A percentile compares a stretch with the other conserved stretches of the same genome.
phyloP scores from a whole-genome alignment of 176 grass and related monocot genomes.

The Phoenix roebelenii region DNA sequence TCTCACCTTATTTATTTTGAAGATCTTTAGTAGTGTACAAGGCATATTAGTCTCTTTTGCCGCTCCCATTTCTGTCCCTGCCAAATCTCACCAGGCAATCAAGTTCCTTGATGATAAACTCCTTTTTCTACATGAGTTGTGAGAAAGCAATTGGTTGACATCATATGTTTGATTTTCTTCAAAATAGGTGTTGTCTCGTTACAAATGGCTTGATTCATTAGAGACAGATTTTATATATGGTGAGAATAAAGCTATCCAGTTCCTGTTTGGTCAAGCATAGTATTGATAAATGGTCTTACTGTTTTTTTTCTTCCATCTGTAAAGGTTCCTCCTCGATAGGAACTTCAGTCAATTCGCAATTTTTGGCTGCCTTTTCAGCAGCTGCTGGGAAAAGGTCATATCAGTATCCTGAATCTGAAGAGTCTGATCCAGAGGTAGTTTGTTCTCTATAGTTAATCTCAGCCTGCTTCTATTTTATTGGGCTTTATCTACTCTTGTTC shows the following conservation, averaged over 20 bases:
- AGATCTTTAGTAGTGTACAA: too few relatives aligned
- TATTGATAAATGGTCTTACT: conserved; percentile 14
- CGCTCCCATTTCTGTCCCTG: too few relatives aligned
- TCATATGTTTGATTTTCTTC: conserved; percentile 19
- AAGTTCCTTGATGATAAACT: not conserved
- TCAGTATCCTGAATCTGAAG: conserved; percentile 55
- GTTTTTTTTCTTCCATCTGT: conserved; percentile 8
- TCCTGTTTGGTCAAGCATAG: too few relatives aligned
- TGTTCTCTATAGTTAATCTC: conserved; percentile 1
- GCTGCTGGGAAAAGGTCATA: conserved; percentile 49
- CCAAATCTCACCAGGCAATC: too few relatives aligned
- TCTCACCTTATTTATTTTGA: too few relatives aligned
- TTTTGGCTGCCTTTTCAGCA: conserved; percentile 73
- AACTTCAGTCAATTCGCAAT: conserved; percentile 65
- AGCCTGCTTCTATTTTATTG: not conserved
- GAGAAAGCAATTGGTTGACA: not conserved
- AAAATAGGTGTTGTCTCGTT: conserved; percentile 54
- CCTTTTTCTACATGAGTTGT: not conserved
- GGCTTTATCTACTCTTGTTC: conserved; percentile 15
- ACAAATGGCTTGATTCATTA: conserved; percentile 79
- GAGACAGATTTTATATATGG: conserved; percentile 90
- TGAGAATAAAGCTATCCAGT: conserved; percentile 18
- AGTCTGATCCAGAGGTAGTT: conserved; percentile 77
- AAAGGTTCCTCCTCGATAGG: conserved; percentile 86
- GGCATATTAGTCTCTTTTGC: too few relatives aligned